Evolutionary conservation across 768 basidiomycete species (phyloP).

Genomic region (Lactifluus pinguis): DNA sequence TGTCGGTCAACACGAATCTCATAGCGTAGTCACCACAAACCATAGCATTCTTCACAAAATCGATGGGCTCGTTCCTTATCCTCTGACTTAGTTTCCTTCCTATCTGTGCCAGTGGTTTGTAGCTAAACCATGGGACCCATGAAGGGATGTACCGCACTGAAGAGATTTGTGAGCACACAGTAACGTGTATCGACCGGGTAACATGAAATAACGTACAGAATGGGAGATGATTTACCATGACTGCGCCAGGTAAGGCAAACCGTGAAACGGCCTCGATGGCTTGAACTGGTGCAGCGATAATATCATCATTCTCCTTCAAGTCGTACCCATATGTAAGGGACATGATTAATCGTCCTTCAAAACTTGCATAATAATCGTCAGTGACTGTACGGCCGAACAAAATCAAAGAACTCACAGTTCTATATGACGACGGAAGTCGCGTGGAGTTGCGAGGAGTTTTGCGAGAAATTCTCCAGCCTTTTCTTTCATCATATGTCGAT

Average conservation of each 20-base stretch:
- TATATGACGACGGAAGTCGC: not conserved
- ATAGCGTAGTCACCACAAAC: not conserved
- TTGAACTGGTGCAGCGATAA: not conserved
- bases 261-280: not conserved
- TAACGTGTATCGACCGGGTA: not conserved
- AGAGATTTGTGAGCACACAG: not conserved
- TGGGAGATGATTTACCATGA: not conserved
- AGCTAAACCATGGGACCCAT: conserved; percentile 7
- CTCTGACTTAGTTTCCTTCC: not conserved
- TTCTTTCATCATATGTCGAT: not conserved
- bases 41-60: conserved; percentile 4
- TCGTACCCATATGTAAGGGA: conserved; percentile 3
- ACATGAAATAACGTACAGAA: not conserved
- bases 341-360: not conserved
- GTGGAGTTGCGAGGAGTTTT: not conserved
- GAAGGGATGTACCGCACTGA: conserved; percentile 4
- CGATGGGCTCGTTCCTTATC: not conserved
- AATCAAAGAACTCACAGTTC: not conserved
- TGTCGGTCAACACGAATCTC: not conserved
- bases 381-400: too few species aligned
- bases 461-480: not conserved
- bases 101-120: not conserved
- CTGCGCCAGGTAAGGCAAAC: not conserved
- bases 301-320: not conserved
- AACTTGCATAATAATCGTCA: not conserved